Evolutionary conservation across 345 rosid genomes (phyloP), one percentile per base, ranked within the genome.

Genomic region (Rhodomyrtus tomentosa): DNA sequence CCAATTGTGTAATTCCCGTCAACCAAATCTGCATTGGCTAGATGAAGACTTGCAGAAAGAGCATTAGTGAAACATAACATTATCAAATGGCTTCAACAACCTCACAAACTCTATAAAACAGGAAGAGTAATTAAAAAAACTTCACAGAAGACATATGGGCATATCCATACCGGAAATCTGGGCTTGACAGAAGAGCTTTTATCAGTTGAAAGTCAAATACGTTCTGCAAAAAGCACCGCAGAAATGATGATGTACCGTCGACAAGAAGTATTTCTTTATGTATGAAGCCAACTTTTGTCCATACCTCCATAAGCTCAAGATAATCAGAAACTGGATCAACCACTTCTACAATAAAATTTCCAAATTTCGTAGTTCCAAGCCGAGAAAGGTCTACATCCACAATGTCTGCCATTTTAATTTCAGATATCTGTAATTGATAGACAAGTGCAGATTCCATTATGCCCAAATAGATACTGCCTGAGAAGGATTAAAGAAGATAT

Each of bases 241-340:
- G 79, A 68, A 38, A 16, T 81, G 83, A 81, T 5, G 3, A 68
- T 68, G 79, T 68, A 68, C 25, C 18, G 40, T 68, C 45, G 36
- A 36, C 13, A 68, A 68, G 79, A 36, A 36, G 45, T 8, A 68
- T 36, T 36, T 36, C 79, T 36, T 36, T 36, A 68, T 32, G 52
- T 81, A 55, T 85, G 24, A 80, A 48, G 55, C 32, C 27, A 80
- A 59, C 36, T 56, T 55, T 81, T 83, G 74, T 79, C 88, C 93
- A 84, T 82, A 94, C 98, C 96, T 95, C 96, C 98, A 96, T 92
- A 84, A 96, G 89, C 89, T 94, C 98, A 92, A 95, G 89, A 86
- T 94, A 96, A 87, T 95, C 98, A 13, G 96, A 92, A 88, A 96
- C 96, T 7, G 99, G 95, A 88, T 94, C 95, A 84, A 96, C 88